Percentiles rank a stretch among this genome's conserved stretches.
These are phyloP conservation scores for Cercospora nicotianae DNA, from an alignment of 2,329 filamentous ascomycete genomes.

Conservation along the genomic window DNA sequence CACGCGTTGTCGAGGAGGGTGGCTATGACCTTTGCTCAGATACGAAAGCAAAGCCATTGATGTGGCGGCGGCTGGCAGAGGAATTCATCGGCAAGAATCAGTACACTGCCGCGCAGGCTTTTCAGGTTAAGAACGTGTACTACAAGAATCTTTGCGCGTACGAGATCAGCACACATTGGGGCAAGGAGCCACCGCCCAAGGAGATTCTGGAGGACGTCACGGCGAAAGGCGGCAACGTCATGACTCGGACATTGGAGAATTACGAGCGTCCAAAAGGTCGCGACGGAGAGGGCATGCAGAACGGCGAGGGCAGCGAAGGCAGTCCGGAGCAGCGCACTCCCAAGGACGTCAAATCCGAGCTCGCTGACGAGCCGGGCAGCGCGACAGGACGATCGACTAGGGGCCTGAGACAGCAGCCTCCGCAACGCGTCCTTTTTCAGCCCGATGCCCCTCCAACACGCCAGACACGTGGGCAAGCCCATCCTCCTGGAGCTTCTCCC, in stretches of 20 bases:
- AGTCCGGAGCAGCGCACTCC: slow-evolving; percentile 51
- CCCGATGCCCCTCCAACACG: slow-evolving; percentile 70
- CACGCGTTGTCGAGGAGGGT: slow-evolving; percentile 71
- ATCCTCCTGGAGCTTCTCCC: slow-evolving; percentile 41
- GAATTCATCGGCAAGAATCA: slow-evolving; percentile 72
- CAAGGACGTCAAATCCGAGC: slow-evolving; percentile 52
- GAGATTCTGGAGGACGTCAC: slow-evolving; percentile 80
- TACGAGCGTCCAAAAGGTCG: slow-evolving; percentile 56
- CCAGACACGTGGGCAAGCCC: slow-evolving; percentile 56
- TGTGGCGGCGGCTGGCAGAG: slow-evolving; percentile 77
- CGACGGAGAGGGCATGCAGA: slow-evolving; percentile 49
- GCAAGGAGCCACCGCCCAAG: slow-evolving; percentile 78
- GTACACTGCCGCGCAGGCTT: slow-evolving; percentile 80
- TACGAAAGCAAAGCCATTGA: slow-evolving; percentile 72
- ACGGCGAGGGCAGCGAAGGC: slow-evolving; percentile 55
- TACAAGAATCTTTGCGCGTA: slow-evolving; percentile 84
- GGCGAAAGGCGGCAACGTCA: slow-evolving; percentile 77
- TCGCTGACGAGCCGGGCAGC: slow-evolving; percentile 52
- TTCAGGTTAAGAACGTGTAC: slow-evolving; percentile 82
- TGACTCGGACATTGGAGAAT: slow-evolving; percentile 76
- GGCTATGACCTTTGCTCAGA: slow-evolving; percentile 78
- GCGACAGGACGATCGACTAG: slow-evolving; percentile 38
- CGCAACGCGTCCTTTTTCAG: slow-evolving; percentile 80
- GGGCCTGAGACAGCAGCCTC: slow-evolving; percentile 69
- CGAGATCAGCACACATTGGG: slow-evolving; percentile 76